phyloP scores from a whole-genome alignment of 257 asterid genomes.

The Eustoma russellianum region DNA sequence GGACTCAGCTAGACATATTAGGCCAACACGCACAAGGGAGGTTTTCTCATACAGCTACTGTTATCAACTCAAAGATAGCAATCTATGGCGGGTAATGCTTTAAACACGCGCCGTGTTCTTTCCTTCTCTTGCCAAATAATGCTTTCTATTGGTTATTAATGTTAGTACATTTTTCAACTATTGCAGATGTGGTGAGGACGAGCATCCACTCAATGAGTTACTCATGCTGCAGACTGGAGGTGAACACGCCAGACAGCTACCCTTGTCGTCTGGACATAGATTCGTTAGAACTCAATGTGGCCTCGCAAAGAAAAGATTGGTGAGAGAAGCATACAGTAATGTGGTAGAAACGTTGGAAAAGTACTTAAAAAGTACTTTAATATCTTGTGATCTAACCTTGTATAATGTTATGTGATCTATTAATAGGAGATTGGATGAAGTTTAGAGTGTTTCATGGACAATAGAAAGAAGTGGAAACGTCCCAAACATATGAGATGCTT shows the following conservation, averaged over 20 bases:
- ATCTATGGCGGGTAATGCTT: slow-evolving; percentile 79
- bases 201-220: slow-evolving; percentile 72
- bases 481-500: no score
- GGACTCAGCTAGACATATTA: slow-evolving; percentile 53
- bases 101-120: neutral
- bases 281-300: slow-evolving; percentile 17
- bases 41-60: slow-evolving; percentile 80
- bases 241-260: slow-evolving; percentile 16
- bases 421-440: no score
- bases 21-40: slow-evolving; percentile 64
- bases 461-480: no score
- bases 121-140: neutral
- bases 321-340: slow-evolving; percentile 21
- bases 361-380: no score
- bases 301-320: slow-evolving; percentile 30
- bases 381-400: no score
- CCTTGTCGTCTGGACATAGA: slow-evolving; percentile 24
- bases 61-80: slow-evolving; percentile 48
- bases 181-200: slow-evolving; percentile 94
- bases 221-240: slow-evolving; percentile 50
- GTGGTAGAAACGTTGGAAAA: slow-evolving; percentile 15
- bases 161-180: neutral
- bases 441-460: no score
- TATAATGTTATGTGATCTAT: no score
- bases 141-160: neutral